Percentiles rank a stretch among this genome's conserved stretches.
Conservation (phyloP, 495 filamentous ascomycete species). For the Neurospora intermedia region DNA sequence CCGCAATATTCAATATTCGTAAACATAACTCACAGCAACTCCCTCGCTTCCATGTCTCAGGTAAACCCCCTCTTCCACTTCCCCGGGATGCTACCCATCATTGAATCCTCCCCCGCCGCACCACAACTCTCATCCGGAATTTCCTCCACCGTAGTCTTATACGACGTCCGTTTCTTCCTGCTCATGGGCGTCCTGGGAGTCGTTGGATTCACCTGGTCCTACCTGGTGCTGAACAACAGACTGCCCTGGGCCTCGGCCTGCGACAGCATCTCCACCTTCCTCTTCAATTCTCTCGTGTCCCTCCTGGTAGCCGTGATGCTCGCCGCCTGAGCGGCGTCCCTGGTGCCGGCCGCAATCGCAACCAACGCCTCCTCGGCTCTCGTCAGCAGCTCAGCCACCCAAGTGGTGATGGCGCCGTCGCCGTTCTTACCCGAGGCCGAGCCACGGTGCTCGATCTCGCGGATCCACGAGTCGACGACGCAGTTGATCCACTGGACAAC, state of each 20-base stretch:
- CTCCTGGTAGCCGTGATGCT: constrained; percentile 18
- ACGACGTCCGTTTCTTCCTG: neutral
- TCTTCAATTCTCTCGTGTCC: constrained; percentile 12
- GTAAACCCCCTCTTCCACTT: neutral
- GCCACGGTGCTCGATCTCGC: constrained; percentile 29
- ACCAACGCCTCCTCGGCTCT: constrained; percentile 28
- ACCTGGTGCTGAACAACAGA: constrained; percentile 11
- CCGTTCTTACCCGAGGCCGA: constrained; percentile 20
- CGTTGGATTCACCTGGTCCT: neutral
- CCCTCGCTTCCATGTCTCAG: neutral
- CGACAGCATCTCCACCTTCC: constrained; percentile 16
- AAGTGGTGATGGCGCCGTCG: constrained; percentile 22
- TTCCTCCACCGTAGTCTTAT: neutral
- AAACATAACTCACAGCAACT: neutral
- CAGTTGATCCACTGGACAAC: constrained; percentile 34
- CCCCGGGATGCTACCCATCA: neutral
- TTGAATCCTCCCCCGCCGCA: neutral
- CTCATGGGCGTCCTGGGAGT: neutral
- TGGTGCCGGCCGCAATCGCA: constrained; percentile 9
- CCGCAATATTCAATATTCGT: neutral
- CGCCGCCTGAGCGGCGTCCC: constrained; percentile 17
- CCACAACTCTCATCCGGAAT: neutral
- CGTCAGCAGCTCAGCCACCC: constrained; percentile 32
- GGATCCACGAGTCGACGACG: constrained; percentile 30
- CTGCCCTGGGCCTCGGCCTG: constrained; percentile 11